Conservation (phyloP, 495 filamentous ascomycete genomes). For the Aspergillus bridgeri region DNA sequence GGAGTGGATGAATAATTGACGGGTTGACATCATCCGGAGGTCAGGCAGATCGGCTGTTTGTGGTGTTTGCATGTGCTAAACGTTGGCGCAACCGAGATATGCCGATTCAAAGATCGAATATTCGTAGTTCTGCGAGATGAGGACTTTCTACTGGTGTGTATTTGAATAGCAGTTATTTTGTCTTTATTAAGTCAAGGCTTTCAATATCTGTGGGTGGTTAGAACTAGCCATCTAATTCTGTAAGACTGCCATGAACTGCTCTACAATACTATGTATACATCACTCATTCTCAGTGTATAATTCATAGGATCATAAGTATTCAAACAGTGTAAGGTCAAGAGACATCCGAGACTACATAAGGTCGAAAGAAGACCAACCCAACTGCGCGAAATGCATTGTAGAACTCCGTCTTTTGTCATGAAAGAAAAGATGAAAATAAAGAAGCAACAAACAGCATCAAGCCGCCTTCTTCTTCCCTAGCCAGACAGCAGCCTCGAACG, state of each 20-base stretch:
- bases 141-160: background rate
- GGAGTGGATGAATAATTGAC: slow-evolving; percentile 14
- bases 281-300: slow-evolving; percentile 17
- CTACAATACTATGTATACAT: background rate
- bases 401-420: slow-evolving; percentile 30
- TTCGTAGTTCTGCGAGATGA: background rate
- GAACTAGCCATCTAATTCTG: background rate
- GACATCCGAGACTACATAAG: slow-evolving; percentile 27
- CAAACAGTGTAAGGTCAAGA: slow-evolving; percentile 32
- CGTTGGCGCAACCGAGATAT: slow-evolving; percentile 10
- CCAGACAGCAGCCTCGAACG: slow-evolving; percentile 9
- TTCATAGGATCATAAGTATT: slow-evolving; percentile 42
- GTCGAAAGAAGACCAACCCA: slow-evolving; percentile 17
- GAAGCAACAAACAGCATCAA: slow-evolving; percentile 13
- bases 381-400: slow-evolving; percentile 22
- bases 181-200: no score
- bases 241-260: no score
- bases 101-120: slow-evolving; percentile 11
- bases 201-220: no score
- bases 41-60: slow-evolving; percentile 30
- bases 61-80: slow-evolving; percentile 33
- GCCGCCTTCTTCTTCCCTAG: slow-evolving; percentile 3
- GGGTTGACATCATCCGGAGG: slow-evolving; percentile 44
- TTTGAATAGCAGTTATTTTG: background rate
- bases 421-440: slow-evolving; percentile 11